phyloP scores from a whole-genome alignment of 257 asterid species.

The Jacaranda copaia region DNA sequence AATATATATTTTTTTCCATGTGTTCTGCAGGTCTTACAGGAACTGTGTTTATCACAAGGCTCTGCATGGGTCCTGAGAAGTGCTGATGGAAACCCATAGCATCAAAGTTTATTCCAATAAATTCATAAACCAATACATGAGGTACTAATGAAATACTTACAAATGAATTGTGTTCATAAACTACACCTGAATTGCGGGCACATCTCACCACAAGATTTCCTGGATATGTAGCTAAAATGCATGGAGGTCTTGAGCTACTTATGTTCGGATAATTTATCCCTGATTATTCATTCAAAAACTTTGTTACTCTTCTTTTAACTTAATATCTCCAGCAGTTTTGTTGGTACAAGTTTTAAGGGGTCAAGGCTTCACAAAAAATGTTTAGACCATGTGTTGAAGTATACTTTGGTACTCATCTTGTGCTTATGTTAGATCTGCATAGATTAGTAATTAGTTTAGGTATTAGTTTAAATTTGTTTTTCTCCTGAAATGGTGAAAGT shows the following conservation, averaged over 20 bases:
- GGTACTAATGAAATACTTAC: conserved; percentile 26
- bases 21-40: conserved; percentile 70
- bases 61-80: conserved; percentile 70
- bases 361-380: not conserved
- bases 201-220: not conserved
- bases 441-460: too few species aligned
- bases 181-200: not conserved
- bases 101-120: conserved; percentile 26
- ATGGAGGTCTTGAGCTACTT: conserved; percentile 4
- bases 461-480: not conserved
- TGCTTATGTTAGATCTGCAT: not conserved
- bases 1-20: not conserved
- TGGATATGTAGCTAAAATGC: not conserved
- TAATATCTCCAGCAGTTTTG: not conserved
- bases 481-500: not conserved
- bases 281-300: not conserved
- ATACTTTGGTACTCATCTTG: not conserved
- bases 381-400: not conserved
- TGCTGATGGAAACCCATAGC: conserved; percentile 57
- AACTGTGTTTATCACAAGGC: conserved; percentile 65
- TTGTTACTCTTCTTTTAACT: not conserved
- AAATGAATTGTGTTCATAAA: not conserved
- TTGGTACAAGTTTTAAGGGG: not conserved
- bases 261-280: conserved; percentile 1
- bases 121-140: not conserved